These are phyloP conservation scores for Microcyclosporella mali DNA, from an alignment of 2,329 filamentous ascomycete genomes.

Conservation along the genomic window DNA sequence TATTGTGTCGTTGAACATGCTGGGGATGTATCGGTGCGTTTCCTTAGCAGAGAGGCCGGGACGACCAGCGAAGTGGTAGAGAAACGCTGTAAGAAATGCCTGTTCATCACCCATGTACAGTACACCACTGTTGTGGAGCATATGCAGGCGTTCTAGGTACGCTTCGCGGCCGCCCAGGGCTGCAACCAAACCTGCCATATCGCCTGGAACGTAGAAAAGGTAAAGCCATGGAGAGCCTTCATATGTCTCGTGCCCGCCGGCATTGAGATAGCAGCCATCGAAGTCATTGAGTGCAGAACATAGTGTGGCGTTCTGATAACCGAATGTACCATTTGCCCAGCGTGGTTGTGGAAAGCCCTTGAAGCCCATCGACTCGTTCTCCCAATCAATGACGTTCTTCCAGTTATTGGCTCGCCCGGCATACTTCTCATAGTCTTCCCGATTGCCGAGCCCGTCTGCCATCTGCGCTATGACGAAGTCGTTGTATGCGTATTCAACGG, in stretches of 20 bases:
- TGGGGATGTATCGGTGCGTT: conserved; percentile 54
- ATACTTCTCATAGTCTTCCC: conserved; percentile 52
- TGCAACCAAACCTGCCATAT: conserved; percentile 17
- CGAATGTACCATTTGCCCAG: conserved; percentile 13
- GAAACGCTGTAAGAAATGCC: conserved; percentile 41
- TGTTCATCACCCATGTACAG: conserved; percentile 22
- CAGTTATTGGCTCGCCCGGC: conserved; percentile 55
- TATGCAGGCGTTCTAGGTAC: conserved; percentile 41
- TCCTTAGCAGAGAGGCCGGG: conserved; percentile 57
- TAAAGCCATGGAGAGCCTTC: conserved; percentile 19
- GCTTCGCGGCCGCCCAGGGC: conserved; percentile 15
- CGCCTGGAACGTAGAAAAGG: conserved; percentile 18
- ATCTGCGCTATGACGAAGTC: conserved; percentile 63
- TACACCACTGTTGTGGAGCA: conserved; percentile 52
- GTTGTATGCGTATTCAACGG: conserved; percentile 53
- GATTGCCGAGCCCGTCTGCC: conserved; percentile 51
- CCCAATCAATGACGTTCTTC: conserved; percentile 26
- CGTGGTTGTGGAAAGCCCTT: conserved; percentile 19
- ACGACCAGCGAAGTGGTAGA: conserved; percentile 61
- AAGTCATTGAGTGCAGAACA: conserved; percentile 16
- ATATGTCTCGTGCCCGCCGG: conserved; percentile 16
- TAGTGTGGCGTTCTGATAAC: conserved; percentile 18
- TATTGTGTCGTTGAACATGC: conserved; percentile 51
- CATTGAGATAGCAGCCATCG: conserved; percentile 34
- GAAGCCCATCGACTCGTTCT: conserved; percentile 19